Base-by-base conservation (phyloP, 345 rosid genomes). In the Reutealis trisperma region DNA sequence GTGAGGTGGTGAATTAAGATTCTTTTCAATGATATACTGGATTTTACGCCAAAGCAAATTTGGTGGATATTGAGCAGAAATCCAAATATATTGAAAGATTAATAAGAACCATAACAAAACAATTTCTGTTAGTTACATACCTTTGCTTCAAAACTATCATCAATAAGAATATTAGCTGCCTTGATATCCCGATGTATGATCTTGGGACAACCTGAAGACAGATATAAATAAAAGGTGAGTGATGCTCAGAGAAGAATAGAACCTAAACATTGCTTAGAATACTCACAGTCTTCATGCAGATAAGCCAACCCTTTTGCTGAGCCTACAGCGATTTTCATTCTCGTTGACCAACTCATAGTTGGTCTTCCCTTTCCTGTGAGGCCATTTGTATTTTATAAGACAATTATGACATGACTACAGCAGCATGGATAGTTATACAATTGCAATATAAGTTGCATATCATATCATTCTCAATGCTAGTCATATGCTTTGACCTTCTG, bases 281-380 rank as follows among this genome's bases (percentile, higher is more conserved):
- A 72, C 83, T 65, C 27, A 80, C 83, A 80, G 19, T 71, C 80
- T 76, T 80, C 83, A 60, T 71, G 78, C 73, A 77, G 51, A 55
- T 73, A 82, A 49, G 75, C 75, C 25, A 72, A 19, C 44, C 84
- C 81, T 78, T 77, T 78, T 11, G 81, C 81, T 5, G 78, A 64
- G 27, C 76, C 78, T 32, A 70, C 10, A n/a, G 81, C 76, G 37
- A 78, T 70, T 63, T 64, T 74, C 78, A 77, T 72, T 47, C 76
- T 47, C 5, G 69, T 71, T 55, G 77, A 67, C 76, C 81, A 82
- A 51, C 37, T 59, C 67, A 82, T 77, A 51, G 70, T 68, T 37
- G 72, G 81, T 45, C 91, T 80, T 8, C 79, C 92, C 81, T 91
- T 87, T 75, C 91, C 98, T 94, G 82, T 72, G 83, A 75, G 42